phyloP scores from a whole-genome alignment of 345 rosid species.

The Litchi chinensis region DNA sequence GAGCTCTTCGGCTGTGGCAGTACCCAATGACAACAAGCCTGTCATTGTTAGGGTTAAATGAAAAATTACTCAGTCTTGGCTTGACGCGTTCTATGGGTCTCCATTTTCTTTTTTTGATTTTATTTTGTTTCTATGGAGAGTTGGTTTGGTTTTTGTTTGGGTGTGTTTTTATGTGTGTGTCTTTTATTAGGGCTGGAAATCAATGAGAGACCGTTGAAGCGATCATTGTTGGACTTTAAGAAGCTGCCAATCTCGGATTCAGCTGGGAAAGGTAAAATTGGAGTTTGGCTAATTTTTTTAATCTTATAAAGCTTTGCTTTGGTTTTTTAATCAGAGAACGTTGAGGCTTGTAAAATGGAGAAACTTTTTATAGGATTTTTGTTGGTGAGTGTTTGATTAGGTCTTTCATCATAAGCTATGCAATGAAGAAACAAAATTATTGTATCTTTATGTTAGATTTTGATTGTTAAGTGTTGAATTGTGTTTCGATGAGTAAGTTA shows the following conservation, averaged over 20 bases:
- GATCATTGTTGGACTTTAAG: conserved; percentile 52
- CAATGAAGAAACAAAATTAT: not conserved
- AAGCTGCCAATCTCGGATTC: conserved; percentile 55
- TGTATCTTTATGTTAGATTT: not conserved
- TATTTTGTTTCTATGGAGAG: not conserved
- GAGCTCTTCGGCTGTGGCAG: conserved; percentile 34
- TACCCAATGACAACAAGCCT: conserved; percentile 45
- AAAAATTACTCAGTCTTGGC: conserved; percentile 45
- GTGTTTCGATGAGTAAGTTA: not conserved
- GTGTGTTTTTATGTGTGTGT: conserved; percentile 9
- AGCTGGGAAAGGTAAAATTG: conserved; percentile 40
- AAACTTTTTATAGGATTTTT: not conserved
- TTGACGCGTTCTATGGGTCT: conserved; percentile 65
- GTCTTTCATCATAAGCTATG: not conserved
- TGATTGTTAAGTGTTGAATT: not conserved
- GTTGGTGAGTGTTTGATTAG: not conserved
- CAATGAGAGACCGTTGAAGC: conserved; percentile 73
- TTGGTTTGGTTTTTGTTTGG: not conserved
- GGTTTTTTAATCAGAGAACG: not conserved
- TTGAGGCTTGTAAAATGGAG: not conserved
- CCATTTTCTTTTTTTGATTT: too few species aligned
- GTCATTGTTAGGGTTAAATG: conserved; percentile 71
- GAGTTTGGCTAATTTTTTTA: not conserved
- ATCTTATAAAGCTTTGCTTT: not conserved
- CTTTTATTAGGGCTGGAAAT: conserved; percentile 69